These are phyloP conservation scores for Myrica gale DNA, from an alignment of 306 rosid species.

Conservation along the genomic window DNA sequence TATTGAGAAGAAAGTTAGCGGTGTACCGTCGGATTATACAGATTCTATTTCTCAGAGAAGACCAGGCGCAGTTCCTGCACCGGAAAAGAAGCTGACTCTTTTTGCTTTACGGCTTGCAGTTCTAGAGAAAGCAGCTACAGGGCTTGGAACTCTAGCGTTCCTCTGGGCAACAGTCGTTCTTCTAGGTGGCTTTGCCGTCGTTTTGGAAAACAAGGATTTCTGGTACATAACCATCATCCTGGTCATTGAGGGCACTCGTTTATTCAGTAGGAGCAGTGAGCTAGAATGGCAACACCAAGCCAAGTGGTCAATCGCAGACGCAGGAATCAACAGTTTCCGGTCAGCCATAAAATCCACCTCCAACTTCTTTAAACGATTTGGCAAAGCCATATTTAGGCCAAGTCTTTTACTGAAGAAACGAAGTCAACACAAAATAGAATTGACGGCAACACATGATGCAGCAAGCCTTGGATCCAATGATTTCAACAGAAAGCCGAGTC, in stretches of 20 bases:
- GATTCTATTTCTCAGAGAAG: conserved; percentile 27
- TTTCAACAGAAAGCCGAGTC: conserved; percentile 45
- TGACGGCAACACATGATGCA: conserved; percentile 15
- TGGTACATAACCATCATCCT: conserved; percentile 81
- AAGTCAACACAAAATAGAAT: conserved; percentile 29
- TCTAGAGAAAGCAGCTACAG: conserved; percentile 82
- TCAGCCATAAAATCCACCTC: conserved; percentile 47
- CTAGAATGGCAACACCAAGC: conserved; percentile 98
- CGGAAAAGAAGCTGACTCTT: conserved; percentile 83
- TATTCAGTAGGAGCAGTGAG: conserved; percentile 91
- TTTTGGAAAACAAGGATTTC: conserved; percentile 63
- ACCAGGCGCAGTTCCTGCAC: conserved; percentile 44
- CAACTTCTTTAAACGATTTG: conserved; percentile 28
- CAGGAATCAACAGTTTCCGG: conserved; percentile 59
- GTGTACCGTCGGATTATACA: conserved; percentile 45
- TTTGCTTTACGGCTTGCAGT: conserved; percentile 81
- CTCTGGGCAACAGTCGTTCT: conserved; percentile 98
- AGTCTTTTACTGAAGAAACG: conserved; percentile 27
- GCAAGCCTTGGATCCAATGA: conserved; percentile 23
- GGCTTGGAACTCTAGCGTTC: conserved; percentile 89
- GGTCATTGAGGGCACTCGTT: conserved; percentile 77
- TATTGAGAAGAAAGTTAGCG: conserved; percentile 44
- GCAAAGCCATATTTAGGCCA: conserved; percentile 46
- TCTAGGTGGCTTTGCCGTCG: conserved; percentile 86
- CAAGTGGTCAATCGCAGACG: conserved; percentile 74